These are phyloP conservation scores for Pichia sp. DNA, from an alignment of 1,139 yeast genomes.

Conservation along the genomic window DNA sequence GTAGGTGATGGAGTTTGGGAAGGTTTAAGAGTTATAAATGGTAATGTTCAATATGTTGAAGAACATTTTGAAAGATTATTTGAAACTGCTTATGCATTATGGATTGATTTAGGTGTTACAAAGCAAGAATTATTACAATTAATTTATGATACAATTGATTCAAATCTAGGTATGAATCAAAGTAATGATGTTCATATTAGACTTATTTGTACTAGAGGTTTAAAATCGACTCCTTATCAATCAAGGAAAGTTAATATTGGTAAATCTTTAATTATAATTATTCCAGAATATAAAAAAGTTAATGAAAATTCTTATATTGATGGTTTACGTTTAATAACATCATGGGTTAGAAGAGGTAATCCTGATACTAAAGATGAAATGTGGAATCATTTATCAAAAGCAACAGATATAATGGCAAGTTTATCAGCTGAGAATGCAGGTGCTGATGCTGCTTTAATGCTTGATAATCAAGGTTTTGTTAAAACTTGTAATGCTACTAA, in stretches of 20 bases:
- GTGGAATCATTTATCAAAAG: conserved; percentile 11
- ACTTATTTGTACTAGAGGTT: conserved; percentile 9
- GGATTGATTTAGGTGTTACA: conserved; percentile 9
- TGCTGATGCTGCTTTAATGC: conserved; percentile 10
- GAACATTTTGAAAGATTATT: conserved; percentile 10
- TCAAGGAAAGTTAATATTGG: conserved; percentile 9
- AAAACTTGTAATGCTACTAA: conserved; percentile 12
- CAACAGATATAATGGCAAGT: conserved; percentile 8
- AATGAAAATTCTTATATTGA: neutral
- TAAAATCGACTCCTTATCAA: conserved; percentile 11
- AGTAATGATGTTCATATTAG: conserved; percentile 8
- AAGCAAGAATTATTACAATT: conserved; percentile 4
- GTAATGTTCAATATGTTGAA: conserved; percentile 5
- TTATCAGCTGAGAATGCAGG: conserved; percentile 6
- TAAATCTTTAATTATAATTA: conserved; percentile 5
- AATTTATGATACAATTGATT: conserved; percentile 9
- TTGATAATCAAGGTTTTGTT: conserved; percentile 9
- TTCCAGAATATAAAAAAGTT: conserved; percentile 11
- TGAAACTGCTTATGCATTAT: conserved; percentile 8
- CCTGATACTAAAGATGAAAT: conserved; percentile 12
- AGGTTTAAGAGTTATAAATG: conserved; percentile 2
- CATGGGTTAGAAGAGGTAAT: conserved; percentile 11
- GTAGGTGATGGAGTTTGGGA: conserved; percentile 11
- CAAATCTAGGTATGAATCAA: conserved; percentile 6
- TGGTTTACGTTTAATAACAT: conserved; percentile 5